These are phyloP conservation scores for Aspergillus cavernicola DNA, from an alignment of 495 filamentous ascomycete genomes.

Conservation along the genomic window DNA sequence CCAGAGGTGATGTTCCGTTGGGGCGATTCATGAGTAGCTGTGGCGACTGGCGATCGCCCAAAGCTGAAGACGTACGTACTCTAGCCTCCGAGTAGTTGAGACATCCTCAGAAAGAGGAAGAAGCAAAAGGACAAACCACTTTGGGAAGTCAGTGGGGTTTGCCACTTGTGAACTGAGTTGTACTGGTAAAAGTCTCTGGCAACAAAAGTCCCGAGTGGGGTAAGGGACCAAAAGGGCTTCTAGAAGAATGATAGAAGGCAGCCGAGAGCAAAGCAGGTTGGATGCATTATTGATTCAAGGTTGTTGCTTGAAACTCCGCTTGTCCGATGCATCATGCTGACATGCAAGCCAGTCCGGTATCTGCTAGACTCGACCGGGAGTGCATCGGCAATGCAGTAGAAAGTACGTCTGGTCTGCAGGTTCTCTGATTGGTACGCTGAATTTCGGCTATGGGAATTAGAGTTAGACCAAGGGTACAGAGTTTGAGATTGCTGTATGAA, in stretches of 20 bases:
- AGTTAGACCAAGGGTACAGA: conserved; percentile 1
- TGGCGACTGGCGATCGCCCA: no score
- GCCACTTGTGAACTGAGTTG: not conserved
- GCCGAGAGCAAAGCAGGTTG: not conserved
- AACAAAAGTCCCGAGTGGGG: not conserved
- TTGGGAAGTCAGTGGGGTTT: not conserved
- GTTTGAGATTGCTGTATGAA: no score
- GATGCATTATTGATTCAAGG: not conserved
- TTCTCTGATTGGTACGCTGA: not conserved
- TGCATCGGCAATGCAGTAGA: not conserved
- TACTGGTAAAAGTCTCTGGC: not conserved
- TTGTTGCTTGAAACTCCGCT: conserved; percentile 3
- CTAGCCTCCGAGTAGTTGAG: not conserved
- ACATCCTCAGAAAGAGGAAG: not conserved
- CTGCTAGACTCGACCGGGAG: no score
- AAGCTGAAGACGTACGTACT: no score
- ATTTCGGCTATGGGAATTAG: conserved; percentile 5
- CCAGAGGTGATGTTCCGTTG: no score
- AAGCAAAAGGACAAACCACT: not conserved
- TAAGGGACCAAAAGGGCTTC: not conserved
- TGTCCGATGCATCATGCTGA: no score
- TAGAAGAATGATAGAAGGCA: not conserved
- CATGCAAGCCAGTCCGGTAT: not conserved
- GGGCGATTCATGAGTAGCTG: no score
- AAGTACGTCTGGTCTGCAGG: conserved; percentile 2